Conservation (phyloP, 2,329 filamentous ascomycete species). For the Trichoderma aggressivum region DNA sequence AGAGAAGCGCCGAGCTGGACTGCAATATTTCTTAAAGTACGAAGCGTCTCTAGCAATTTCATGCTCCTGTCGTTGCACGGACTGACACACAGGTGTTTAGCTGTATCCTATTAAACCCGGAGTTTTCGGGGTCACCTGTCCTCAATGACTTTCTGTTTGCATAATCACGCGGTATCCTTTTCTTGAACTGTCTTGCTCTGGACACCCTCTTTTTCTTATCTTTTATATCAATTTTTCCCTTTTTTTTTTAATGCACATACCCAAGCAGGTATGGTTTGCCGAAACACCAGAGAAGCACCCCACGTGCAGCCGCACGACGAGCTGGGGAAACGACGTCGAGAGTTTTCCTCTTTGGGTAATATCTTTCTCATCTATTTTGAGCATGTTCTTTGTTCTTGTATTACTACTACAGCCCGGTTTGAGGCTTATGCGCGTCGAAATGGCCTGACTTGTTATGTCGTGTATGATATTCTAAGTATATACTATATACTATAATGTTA, state of each 20-base stretch:
- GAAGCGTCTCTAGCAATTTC: slow-evolving; percentile 32
- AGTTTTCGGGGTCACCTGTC: slow-evolving; percentile 87
- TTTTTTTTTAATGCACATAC: background rate
- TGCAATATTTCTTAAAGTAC: slow-evolving; percentile 93
- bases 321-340: background rate
- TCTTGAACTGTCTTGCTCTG: background rate
- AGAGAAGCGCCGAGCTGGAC: slow-evolving; percentile 74
- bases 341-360: background rate
- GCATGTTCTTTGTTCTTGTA: background rate
- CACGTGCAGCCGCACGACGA: background rate
- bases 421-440: background rate
- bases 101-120: slow-evolving; percentile 86
- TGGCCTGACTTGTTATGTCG: background rate
- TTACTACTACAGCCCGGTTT: background rate
- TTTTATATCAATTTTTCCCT: background rate
- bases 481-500: background rate
- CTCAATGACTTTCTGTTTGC: slow-evolving; percentile 86
- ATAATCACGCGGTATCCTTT: slow-evolving; percentile 30
- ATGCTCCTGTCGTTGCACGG: background rate
- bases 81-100: slow-evolving; percentile 44
- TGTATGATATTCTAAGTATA: background rate
- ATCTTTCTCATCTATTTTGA: background rate
- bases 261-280: background rate
- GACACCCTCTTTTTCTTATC: background rate
- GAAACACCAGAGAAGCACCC: background rate